phyloP scores from a whole-genome alignment of 2,329 filamentous ascomycete species.

The Colletotrichum sp. region DNA sequence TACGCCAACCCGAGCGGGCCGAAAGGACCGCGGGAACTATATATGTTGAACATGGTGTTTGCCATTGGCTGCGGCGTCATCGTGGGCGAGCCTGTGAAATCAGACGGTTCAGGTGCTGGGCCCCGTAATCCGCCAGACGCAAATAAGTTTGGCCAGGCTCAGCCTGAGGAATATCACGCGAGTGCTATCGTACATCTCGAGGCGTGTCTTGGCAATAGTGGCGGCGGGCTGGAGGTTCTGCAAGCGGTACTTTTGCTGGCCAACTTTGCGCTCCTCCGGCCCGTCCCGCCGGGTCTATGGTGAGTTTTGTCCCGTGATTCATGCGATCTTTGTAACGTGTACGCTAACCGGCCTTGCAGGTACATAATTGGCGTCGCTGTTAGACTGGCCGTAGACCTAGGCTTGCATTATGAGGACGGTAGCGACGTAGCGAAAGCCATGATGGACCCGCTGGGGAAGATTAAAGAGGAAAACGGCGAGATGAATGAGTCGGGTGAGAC shows the following conservation, averaged over 20 bases:
- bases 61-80: conserved; percentile 95
- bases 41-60: conserved; percentile 96
- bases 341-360: conserved; percentile 34
- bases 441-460: conserved; percentile 34
- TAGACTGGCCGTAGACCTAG: conserved; percentile 87
- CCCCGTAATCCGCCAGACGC: conserved; percentile 27
- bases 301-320: conserved; percentile 31
- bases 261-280: conserved; percentile 87
- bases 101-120: conserved; percentile 42
- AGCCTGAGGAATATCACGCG: conserved; percentile 95
- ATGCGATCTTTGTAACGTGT: background rate
- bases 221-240: conserved; percentile 89
- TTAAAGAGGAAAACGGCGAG: conserved; percentile 33
- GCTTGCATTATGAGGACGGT: conserved; percentile 91
- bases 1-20: conserved; percentile 72
- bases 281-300: conserved; percentile 93
- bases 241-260: conserved; percentile 92
- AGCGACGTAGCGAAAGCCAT: conserved; percentile 66
- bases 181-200: conserved; percentile 93
- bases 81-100: conserved; percentile 66
- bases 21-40: conserved; percentile 81
- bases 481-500: conserved; percentile 16
- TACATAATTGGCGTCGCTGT: conserved; percentile 96
- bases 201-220: conserved; percentile 81
- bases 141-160: conserved; percentile 56